phyloP scores from a whole-genome alignment of 805 yeast genomes.

The Saturnispora dispora region DNA sequence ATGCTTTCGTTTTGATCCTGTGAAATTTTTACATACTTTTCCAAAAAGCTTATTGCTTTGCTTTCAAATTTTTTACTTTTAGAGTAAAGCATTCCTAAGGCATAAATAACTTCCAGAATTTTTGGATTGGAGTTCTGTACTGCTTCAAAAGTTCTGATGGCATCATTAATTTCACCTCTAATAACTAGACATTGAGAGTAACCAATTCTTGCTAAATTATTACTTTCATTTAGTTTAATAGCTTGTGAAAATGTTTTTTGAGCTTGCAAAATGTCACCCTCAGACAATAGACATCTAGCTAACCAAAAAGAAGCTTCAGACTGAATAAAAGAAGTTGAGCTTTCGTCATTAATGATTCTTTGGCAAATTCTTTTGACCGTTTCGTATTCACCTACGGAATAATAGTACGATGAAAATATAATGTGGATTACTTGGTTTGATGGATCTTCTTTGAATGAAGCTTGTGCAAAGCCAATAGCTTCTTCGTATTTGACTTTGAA shows the following conservation, averaged over 20 bases:
- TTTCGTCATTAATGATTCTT: constrained; percentile 35
- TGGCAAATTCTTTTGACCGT: constrained; percentile 48
- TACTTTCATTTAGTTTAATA: constrained; percentile 51
- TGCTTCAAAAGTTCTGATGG: constrained; percentile 75
- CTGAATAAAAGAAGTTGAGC: constrained; percentile 32
- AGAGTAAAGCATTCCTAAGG: constrained; percentile 69
- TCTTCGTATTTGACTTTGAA: constrained; percentile 51
- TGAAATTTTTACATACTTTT: constrained; percentile 58
- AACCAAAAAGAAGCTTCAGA: constrained; percentile 76
- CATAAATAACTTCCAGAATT: constrained; percentile 62
- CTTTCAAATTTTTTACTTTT: constrained; percentile 28
- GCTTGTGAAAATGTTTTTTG: constrained; percentile 68
- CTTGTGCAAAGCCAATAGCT: constrained; percentile 45
- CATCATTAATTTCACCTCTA: constrained; percentile 70
- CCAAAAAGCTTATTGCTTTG: constrained; percentile 57
- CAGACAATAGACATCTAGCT: constrained; percentile 64
- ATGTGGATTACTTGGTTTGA: constrained; percentile 56
- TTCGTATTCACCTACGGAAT: constrained; percentile 53
- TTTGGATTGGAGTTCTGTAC: constrained; percentile 57
- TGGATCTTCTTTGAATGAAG: constrained; percentile 32
- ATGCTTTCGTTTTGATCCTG: constrained; percentile 50
- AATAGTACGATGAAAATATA: constrained; percentile 61
- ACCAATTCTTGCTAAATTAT: constrained; percentile 67
- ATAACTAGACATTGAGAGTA: constrained; percentile 76
- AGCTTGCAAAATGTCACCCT: constrained; percentile 56